Evolutionary conservation across 2,329 filamentous ascomycete genomes (phyloP), one percentile per base, ranked within the genome.

Genomic region (Hypomyces perniciosus): DNA sequence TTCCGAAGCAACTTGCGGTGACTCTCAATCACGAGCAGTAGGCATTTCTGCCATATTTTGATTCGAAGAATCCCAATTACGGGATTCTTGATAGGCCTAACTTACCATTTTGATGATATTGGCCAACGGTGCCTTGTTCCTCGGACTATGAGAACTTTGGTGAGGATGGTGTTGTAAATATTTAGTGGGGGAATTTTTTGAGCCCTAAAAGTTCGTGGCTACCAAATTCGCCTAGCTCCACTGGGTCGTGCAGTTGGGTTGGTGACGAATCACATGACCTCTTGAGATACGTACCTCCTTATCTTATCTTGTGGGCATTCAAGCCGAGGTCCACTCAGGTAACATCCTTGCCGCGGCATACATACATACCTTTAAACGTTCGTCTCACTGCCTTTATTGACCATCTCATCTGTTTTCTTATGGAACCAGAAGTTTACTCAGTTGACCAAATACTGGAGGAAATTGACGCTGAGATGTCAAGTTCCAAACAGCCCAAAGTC

Each of bases 1-100:
- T 61, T 88, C 88, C 91, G 92, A 96, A 96, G 90, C 90, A 95
- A 90, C 89, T 96, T 96, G 92, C 90, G 82, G 79, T 78, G 88
- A 93, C 87, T 87, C 86, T 81, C 63, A 53, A 57, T 58, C 66
- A 68, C 64, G 64, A 71, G 64, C 65, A 68, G 63, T 61, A 64
- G 69, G 65, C 71, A 72, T 74, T 74, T 75, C 72, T 73, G 69
- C 67, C 68, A 53, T 46, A 8, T 54, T 62, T 58, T 62, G 61
- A 57, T 59, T 61, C 58, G 51, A 55, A 49, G 35, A 55, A 47
- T 48, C 44, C 56, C 50, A 46, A 42, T 12, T 9, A 37, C 40
- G 53, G 56, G 52, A 42, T 52, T 51, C 58, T 56, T 52, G 62
- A 70, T 65, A 66, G 65, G 68, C 66, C 66, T 75, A 75, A 84